phyloP scores from a whole-genome alignment of 202 grass and related monocot species.

The Schoenoplectus tabernaemontani region DNA sequence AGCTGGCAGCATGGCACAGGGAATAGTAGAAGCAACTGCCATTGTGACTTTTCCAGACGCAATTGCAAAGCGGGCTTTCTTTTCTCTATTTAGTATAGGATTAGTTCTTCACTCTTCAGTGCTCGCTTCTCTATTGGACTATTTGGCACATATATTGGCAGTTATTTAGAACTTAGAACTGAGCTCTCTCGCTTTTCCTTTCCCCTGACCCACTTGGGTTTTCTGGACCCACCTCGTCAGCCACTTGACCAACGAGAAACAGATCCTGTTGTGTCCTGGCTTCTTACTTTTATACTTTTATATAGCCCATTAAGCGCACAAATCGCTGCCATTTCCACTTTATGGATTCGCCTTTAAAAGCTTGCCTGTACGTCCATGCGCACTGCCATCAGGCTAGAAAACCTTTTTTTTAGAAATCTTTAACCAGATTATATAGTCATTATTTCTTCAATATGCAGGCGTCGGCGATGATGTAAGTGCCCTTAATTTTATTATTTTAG shows the following conservation, averaged over 20 bases:
- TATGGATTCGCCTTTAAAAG: not conserved
- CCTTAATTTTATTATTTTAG: not conserved
- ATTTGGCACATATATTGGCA: not conserved
- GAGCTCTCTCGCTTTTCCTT: not conserved
- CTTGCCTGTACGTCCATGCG: not conserved
- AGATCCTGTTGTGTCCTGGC: not conserved
- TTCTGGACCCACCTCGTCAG: not conserved
- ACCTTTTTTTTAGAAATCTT: too few relatives aligned
- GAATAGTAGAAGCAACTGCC: not conserved
- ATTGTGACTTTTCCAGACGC: not conserved
- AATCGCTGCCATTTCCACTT: conserved; percentile 19
- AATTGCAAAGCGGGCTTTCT: not conserved
- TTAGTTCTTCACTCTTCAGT: not conserved
- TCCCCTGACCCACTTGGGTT: conserved; percentile 1
- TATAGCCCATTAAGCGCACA: conserved; percentile 18
- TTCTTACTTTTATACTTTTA: not conserved
- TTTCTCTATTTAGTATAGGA: not conserved
- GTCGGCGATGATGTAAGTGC: not conserved
- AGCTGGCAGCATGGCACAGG: not conserved
- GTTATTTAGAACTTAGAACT: not conserved
- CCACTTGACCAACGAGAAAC: conserved; percentile 13
- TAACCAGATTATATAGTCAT: not conserved
- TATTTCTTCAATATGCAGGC: not conserved
- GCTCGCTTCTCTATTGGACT: not conserved
- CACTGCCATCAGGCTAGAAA: not conserved